Conservation (phyloP, 345 rosid genomes). For the Physaria fendleri region DNA sequence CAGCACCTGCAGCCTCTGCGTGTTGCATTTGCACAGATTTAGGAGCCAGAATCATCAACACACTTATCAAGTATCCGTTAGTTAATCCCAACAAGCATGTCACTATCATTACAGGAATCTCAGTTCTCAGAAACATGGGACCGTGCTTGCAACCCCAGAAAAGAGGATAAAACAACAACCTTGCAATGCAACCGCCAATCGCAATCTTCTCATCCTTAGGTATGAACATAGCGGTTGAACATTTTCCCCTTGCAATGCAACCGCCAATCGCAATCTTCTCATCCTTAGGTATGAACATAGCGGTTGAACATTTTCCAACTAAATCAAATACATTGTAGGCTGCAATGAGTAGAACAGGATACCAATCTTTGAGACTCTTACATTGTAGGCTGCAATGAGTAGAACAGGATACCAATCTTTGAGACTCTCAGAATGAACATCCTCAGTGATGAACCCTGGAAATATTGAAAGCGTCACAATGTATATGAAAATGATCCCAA, state of each 20-base stretch:
- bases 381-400: constrained; percentile 63
- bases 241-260: constrained; percentile 58
- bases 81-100: constrained; percentile 76
- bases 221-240: constrained; percentile 55
- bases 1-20: constrained; percentile 78
- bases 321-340: constrained; percentile 73
- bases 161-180: constrained; percentile 77
- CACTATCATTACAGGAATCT: constrained; percentile 67
- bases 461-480: constrained; percentile 71
- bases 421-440: constrained; percentile 64
- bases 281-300: constrained; percentile 47
- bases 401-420: constrained; percentile 77
- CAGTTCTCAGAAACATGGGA: constrained; percentile 60
- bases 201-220: constrained; percentile 55
- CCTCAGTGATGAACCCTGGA: constrained; percentile 87
- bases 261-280: constrained; percentile 55
- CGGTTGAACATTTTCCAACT: constrained; percentile 76
- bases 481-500: constrained; percentile 58
- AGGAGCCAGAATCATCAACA: constrained; percentile 73
- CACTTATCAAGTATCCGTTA: constrained; percentile 78
- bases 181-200: constrained; percentile 50
- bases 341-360: constrained; percentile 57
- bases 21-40: constrained; percentile 61
- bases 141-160: constrained; percentile 77
- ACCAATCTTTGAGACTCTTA: constrained; percentile 73